Base-by-base conservation (phyloP, 768 basidiomycete genomes). In the Mycena latifolia region DNA sequence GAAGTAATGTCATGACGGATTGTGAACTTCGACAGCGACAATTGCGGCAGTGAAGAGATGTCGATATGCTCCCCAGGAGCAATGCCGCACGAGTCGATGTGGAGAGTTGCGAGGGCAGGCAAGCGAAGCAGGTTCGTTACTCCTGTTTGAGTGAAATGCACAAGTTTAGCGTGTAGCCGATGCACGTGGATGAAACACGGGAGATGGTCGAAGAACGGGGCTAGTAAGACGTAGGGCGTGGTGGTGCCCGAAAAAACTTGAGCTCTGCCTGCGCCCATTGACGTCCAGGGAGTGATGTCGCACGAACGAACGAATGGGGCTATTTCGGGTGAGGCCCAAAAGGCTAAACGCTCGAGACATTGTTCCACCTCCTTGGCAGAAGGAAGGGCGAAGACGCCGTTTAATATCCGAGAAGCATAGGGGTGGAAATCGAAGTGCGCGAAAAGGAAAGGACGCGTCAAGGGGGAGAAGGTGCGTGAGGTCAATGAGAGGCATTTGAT, bases 361-460 rank as follows among this genome's bases (percentile, higher is more conserved):
- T 3, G 7, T 1, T 33, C 17, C 31, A 47, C 15, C 6, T 48
- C 20, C 28, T 17, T 2, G 17, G 20, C 6, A 1, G n/a, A 4
- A n/a, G n/a, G n/a, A 6, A 39, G 45, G 27, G 48, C 25, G 10
- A 29, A 43, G 0, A 28, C 1, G 25, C 2, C 14, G 31, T 17
- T 17, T 7, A n/a, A 28, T 2, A 1, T 25, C 20, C 11, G 6
- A 25, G n/a, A 3, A 3, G 43, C 43, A 28, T 50, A 55, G 1
- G 62, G 62, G 24, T 57, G 47, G 37, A 63, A 63, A 14, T 33
- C n/a, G 39, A 50, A 51, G n/a, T 56, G 27, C 14, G 47, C 27
- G 39, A 56, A 63, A 25, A 63, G 46, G 1, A 63, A 48, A 1
- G 62, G 48, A 5, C 47, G 48, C 1, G 47, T 39, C 17, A 63